A percentile compares a stretch with the other conserved stretches of the same genome.
Evolutionary conservation across 768 basidiomycete genomes (phyloP).

Genomic region (Suillus ampliporus): DNA sequence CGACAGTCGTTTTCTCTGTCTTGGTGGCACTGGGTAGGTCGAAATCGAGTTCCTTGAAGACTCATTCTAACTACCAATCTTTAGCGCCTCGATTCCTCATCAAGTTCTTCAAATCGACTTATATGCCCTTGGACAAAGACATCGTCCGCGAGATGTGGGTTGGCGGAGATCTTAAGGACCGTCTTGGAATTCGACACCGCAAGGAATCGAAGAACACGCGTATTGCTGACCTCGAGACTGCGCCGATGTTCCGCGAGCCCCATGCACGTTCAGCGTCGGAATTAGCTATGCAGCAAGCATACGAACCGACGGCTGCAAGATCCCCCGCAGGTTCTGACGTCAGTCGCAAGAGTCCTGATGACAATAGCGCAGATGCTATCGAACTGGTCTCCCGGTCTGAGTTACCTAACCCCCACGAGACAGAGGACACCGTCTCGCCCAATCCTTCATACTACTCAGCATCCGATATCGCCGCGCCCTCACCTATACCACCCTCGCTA

Average conservation of each 20-base stretch:
- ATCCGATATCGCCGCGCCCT: slow-evolving; percentile 54
- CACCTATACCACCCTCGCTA: slow-evolving; percentile 59
- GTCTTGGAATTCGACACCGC: slow-evolving; percentile 71
- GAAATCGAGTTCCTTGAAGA: slow-evolving; percentile 27
- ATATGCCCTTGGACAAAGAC: slow-evolving; percentile 84
- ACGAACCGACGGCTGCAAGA: slow-evolving; percentile 52
- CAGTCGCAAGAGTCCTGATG: slow-evolving; percentile 18
- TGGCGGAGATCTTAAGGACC: slow-evolving; percentile 79
- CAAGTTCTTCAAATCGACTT: slow-evolving; percentile 73
- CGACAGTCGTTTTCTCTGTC: slow-evolving; percentile 71
- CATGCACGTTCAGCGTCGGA: slow-evolving; percentile 74
- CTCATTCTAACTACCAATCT: slow-evolving; percentile 13
- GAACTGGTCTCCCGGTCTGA: background rate
- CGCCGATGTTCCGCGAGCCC: slow-evolving; percentile 73
- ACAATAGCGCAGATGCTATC: slow-evolving; percentile 11
- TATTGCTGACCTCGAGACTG: slow-evolving; percentile 55
- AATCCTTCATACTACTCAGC: slow-evolving; percentile 66
- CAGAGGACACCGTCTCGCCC: slow-evolving; percentile 32
- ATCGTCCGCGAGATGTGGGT: slow-evolving; percentile 95
- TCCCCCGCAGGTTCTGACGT: slow-evolving; percentile 32
- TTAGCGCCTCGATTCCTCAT: slow-evolving; percentile 82
- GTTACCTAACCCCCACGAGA: background rate
- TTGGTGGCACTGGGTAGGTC: slow-evolving; percentile 69
- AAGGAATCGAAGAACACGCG: slow-evolving; percentile 52
- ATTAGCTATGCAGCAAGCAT: slow-evolving; percentile 45